Conservation (phyloP, 176 grass and related monocot genomes). For the Carex myosuroides region DNA sequence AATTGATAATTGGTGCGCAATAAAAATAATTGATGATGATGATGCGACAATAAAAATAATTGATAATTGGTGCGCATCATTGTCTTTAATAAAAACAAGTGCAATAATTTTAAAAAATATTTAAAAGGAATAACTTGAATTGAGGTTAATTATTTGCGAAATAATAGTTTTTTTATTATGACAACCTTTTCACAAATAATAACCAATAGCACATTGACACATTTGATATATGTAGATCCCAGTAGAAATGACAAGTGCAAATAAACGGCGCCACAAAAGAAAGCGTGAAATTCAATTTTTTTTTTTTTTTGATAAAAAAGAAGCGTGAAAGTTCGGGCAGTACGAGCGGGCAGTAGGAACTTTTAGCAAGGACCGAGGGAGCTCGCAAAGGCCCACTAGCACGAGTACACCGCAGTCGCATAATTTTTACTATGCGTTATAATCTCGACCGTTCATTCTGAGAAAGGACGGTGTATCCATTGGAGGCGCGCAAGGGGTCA, state of each 20-base stretch:
- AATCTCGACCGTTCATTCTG: not conserved
- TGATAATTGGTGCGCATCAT: not conserved
- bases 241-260: not conserved
- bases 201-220: not conserved
- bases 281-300: not conserved
- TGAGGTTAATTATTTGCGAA: not conserved
- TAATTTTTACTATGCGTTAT: not conserved
- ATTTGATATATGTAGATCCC: not conserved
- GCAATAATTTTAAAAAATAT: not conserved
- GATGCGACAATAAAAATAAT: not conserved
- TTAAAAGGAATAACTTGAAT: not conserved
- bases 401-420: not conserved
- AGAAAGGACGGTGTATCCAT: not conserved
- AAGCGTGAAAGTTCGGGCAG: constrained; percentile 22
- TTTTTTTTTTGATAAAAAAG: not conserved
- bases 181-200: not conserved
- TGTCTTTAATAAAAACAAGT: not conserved
- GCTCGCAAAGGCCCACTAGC: no score
- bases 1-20: not conserved
- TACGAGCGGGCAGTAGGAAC: constrained; percentile 22
- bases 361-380: constrained; percentile 29
- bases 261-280: constrained; percentile 1
- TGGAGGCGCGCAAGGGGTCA: not conserved
- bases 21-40: not conserved
- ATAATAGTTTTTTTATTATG: not conserved